Evolutionary conservation across 23 red algal species (phyloP).

Genomic region (Pyropia yezoensis): DNA sequence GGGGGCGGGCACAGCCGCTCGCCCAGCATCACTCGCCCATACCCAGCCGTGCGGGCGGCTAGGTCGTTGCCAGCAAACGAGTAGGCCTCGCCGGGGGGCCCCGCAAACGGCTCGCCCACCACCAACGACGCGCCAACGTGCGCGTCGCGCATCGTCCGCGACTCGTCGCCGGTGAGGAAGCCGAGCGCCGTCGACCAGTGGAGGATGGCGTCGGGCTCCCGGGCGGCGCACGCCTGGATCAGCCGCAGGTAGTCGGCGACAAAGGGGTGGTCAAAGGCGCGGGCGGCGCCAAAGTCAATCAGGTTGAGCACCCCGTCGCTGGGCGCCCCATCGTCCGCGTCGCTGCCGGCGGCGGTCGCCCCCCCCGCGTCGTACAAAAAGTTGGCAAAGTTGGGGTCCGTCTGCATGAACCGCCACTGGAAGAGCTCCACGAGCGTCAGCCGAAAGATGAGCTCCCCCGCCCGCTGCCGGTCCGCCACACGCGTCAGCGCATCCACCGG

Average conservation of each 20-base stretch:
- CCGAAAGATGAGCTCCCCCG: constrained; percentile 18
- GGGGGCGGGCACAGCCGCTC: constrained; percentile 66
- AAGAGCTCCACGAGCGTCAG: constrained; percentile 63
- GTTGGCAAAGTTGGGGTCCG: constrained; percentile 78
- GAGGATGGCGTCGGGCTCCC: constrained; percentile 36
- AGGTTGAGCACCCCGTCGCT: constrained; percentile 19
- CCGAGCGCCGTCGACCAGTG: constrained; percentile 43
- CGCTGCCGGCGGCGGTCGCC: background rate
- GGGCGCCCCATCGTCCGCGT: too few relatives aligned
- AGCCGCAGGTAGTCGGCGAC: constrained; percentile 35
- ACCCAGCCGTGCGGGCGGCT: constrained; percentile 41
- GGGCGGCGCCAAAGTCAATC: constrained; percentile 74
- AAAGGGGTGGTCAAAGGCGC: constrained; percentile 38
- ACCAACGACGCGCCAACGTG: constrained; percentile 62
- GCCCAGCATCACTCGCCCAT: constrained; percentile 44
- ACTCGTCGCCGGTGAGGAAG: constrained; percentile 75
- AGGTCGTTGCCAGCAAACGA: constrained; percentile 43
- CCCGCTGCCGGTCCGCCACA: constrained; percentile 11
- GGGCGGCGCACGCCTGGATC: constrained; percentile 61
- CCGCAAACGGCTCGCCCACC: constrained; percentile 65
- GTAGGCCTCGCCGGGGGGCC: background rate
- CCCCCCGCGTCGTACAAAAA: constrained; percentile 46
- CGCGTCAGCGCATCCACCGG: constrained; percentile 33
- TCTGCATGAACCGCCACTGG: constrained; percentile 64
- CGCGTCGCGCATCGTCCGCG: constrained; percentile 50